Evolutionary conservation across 2,329 filamentous ascomycete genomes (phyloP).

Genomic region (Clarireedia sp.): DNA sequence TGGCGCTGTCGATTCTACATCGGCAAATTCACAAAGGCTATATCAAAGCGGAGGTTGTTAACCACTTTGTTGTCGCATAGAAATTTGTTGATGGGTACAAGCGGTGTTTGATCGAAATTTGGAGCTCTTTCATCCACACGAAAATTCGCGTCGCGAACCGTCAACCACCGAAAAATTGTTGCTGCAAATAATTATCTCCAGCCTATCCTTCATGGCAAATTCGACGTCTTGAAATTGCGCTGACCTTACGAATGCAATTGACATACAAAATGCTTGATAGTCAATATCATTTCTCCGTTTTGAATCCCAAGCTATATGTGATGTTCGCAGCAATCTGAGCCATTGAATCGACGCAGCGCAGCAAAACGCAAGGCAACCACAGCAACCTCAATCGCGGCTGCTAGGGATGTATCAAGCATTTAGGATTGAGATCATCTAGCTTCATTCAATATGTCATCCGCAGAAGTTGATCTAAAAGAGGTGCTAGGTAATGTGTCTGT

Average conservation of each 20-base stretch:
- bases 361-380: too few relatives aligned
- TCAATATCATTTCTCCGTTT: too few relatives aligned
- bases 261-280: not conserved
- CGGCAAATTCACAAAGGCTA: not conserved
- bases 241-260: not conserved
- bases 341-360: too few relatives aligned
- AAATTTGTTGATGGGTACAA: constrained; percentile 7
- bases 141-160: constrained; percentile 9
- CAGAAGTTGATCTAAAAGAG: not conserved
- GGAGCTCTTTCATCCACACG: constrained; percentile 8
- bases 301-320: too few relatives aligned
- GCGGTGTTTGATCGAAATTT: constrained; percentile 6
- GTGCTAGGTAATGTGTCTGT: constrained; percentile 1
- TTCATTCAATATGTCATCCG: constrained; percentile 2
- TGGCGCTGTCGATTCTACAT: too few relatives aligned
- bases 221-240: too few relatives aligned
- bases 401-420: not conserved
- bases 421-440: not conserved
- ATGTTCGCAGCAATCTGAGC: too few relatives aligned
- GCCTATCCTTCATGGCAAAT: too few relatives aligned
- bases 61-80: not conserved
- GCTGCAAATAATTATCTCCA: not conserved
- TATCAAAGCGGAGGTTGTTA: not conserved
- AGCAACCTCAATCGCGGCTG: not conserved
- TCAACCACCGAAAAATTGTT: not conserved